Evolutionary conservation across 345 rosid species (phyloP).

Genomic region (Boechera retrofracta): DNA sequence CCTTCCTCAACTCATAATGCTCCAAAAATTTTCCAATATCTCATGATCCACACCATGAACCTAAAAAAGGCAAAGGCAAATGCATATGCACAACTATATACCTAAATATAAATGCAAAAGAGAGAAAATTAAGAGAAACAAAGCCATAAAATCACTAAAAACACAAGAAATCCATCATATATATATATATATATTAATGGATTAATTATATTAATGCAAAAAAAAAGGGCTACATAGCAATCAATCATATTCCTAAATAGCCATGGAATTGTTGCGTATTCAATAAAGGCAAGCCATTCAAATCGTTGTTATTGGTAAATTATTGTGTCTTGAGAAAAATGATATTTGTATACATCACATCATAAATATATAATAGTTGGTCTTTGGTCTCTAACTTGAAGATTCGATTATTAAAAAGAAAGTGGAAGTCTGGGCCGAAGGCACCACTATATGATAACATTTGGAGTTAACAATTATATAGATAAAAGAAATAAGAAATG

Average conservation of each 20-base stretch:
- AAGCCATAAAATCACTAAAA: too few species aligned
- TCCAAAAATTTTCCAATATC: too few species aligned
- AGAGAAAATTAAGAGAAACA: too few species aligned
- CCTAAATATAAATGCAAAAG: too few species aligned
- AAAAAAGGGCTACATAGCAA: too few species aligned
- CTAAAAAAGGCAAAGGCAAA: too few species aligned
- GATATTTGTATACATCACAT: not conserved
- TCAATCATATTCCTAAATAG: not conserved
- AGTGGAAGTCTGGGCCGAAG: not conserved
- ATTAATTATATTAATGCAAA: too few species aligned
- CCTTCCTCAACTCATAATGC: too few species aligned
- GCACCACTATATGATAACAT: not conserved
- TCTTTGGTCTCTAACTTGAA: not conserved
- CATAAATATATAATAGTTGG: not conserved
- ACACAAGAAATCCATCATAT: too few species aligned
- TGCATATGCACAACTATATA: too few species aligned
- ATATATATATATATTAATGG: too few species aligned
- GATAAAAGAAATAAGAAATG: not conserved
- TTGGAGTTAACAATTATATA: not conserved
- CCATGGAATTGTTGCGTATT: not conserved
- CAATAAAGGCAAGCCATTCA: not conserved
- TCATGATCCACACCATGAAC: too few species aligned
- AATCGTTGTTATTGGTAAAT: not conserved
- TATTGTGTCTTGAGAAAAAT: not conserved
- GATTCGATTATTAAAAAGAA: not conserved